A percentile compares a stretch with the other conserved stretches of the same genome.
phyloP scores from a whole-genome alignment of 1,284 basidiomycete species.

The Naganishia cerealis region DNA sequence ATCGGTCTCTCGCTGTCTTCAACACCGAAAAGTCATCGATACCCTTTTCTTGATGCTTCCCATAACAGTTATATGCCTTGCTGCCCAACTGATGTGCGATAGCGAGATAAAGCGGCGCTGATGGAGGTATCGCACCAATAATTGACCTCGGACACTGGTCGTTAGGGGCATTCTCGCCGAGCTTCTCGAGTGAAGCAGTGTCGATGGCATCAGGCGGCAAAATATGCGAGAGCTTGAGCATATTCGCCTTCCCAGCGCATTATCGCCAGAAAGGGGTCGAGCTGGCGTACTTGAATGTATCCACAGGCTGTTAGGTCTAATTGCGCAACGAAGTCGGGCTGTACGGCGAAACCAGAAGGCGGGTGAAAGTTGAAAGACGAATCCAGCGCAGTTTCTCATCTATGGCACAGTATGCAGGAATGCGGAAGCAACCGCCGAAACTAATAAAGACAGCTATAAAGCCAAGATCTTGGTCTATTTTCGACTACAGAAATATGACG shows the following conservation, averaged over 20 bases:
- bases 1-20: too few relatives aligned
- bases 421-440: too few relatives aligned
- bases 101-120: slow-evolving; percentile 3
- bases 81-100: slow-evolving; percentile 10
- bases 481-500: too few relatives aligned
- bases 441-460: too few relatives aligned
- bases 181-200: neutral
- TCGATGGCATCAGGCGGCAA: neutral
- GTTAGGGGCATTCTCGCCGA: neutral
- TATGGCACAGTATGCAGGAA: too few relatives aligned
- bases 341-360: too few relatives aligned
- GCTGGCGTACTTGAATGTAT: too few relatives aligned
- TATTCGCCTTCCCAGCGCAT: neutral
- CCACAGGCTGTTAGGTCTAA: too few relatives aligned
- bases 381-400: too few relatives aligned
- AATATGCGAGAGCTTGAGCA: slow-evolving; percentile 10
- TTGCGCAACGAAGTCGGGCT: too few relatives aligned
- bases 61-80: neutral
- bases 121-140: slow-evolving; percentile 5
- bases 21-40: slow-evolving; percentile 14
- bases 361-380: too few relatives aligned
- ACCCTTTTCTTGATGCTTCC: neutral
- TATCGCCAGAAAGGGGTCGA: neutral
- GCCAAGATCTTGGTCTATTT: too few relatives aligned
- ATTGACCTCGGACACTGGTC: slow-evolving; percentile 6